Evolutionary conservation across 1,284 basidiomycete genomes (phyloP), one percentile per base, ranked within the genome.

Genomic region (Mycena sp.): DNA sequence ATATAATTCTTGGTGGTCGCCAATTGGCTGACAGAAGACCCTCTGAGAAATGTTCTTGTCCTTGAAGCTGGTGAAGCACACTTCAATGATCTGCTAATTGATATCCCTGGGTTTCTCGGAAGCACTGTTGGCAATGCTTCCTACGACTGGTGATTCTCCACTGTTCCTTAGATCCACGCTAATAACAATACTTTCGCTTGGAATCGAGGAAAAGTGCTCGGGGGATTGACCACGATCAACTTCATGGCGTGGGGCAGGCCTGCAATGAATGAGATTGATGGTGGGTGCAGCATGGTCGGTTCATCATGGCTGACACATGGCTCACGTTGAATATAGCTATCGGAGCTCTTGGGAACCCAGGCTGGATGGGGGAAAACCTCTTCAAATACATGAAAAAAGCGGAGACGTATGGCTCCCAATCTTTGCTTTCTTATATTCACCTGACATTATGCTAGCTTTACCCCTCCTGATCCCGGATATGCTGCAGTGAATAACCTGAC

Each of bases 21-120:
- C 0, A 78, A 83, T 26, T 82, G 90, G 21, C 79, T 93, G 23
- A 82, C 86, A 2, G 89, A 89, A 67, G 85, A 88, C 77, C 75
- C 78, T 3, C 54, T 6, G 19, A 61, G 17, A 19, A 54, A 46
- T 51, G 88, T 91, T 23, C 79, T 88, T 37, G 86, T 90, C 52
- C 82, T 91, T 59, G 89, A 91, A 72, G 88, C 88, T 2, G 89
- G 89, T n/a, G 78, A 61, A 30, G 43, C 49, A 14, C 54, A 44
- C 30, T 44, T 59, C 37, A 19, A 40, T 23, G 56, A 67, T 30
- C 55, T 61, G 6, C 49, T 59, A 4, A 40, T 67, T 17, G 43
- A 60, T 23, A 53, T 64, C 35, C 58, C 58, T 17, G 65, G 52
- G 10, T 64, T 58, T 14, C 55, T 60, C 19, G 62, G 58, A 38